Conservation (phyloP, 441 rosid species). For the Metrosideros polymorpha region DNA sequence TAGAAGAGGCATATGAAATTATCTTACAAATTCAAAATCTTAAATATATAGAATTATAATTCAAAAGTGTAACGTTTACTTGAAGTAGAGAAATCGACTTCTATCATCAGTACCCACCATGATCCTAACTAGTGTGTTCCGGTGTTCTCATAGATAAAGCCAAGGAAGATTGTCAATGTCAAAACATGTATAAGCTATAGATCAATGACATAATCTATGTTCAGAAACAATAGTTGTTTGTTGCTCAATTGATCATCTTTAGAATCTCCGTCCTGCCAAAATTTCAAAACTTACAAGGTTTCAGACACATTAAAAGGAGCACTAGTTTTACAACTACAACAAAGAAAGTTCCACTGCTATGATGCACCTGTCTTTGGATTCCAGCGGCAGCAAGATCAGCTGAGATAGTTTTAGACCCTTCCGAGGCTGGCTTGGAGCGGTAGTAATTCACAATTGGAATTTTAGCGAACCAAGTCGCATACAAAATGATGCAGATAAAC, state of each 20-base stretch:
- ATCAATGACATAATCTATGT: constrained; percentile 13
- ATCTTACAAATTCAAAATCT: background rate
- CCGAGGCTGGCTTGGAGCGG: constrained; percentile 20
- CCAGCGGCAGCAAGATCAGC: constrained; percentile 22
- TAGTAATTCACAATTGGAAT: constrained; percentile 26
- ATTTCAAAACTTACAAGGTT: background rate
- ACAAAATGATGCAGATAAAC: constrained; percentile 14
- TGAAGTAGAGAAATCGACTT: background rate
- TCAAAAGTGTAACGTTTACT: background rate
- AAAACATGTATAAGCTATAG: constrained; percentile 18
- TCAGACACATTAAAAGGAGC: background rate
- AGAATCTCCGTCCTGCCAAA: background rate
- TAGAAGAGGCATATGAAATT: background rate
- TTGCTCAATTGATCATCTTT: constrained; percentile 7
- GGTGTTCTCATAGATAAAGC: constrained; percentile 27
- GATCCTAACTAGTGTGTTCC: constrained; percentile 17
- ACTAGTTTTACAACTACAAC: background rate
- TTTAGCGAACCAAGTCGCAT: constrained; percentile 8
- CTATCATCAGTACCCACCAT: constrained; percentile 4
- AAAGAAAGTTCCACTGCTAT: background rate
- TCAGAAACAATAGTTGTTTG: constrained; percentile 10
- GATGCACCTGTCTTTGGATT: constrained; percentile 2
- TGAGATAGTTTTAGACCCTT: constrained; percentile 22
- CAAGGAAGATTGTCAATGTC: constrained; percentile 20
- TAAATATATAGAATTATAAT: background rate